phyloP scores from a whole-genome alignment of 2,329 filamentous ascomycete species.

The Botrytis pseudocinerea region DNA sequence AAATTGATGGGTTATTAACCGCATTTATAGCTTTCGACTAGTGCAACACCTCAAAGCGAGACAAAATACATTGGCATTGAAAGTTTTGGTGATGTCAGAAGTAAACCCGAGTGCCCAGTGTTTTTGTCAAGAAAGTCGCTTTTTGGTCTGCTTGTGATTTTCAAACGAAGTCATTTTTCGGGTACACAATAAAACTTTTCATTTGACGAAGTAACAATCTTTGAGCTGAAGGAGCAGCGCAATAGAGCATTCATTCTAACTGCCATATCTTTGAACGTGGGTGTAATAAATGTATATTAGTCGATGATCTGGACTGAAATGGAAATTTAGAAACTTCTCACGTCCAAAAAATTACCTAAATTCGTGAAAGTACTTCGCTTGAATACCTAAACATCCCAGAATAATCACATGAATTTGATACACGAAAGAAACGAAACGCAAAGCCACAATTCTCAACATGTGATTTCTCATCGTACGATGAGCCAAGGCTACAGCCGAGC shows the following conservation, averaged over 20 bases:
- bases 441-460: background rate
- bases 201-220: background rate
- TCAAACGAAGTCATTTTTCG: background rate
- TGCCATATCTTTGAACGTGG: background rate
- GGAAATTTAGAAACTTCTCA: background rate
- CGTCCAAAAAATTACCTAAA: background rate
- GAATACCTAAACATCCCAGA: background rate
- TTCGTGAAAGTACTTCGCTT: background rate
- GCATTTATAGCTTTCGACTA: too few species aligned
- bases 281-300: background rate
- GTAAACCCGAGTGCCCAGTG: too few species aligned
- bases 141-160: background rate
- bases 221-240: background rate
- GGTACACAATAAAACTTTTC: background rate
- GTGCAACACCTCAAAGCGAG: too few species aligned
- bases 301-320: background rate
- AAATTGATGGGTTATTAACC: too few species aligned
- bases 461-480: background rate
- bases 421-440: background rate
- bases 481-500: background rate
- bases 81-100: too few species aligned
- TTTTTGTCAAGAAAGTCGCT: too few species aligned
- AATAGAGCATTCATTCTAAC: background rate
- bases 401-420: background rate
- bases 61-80: too few species aligned